Conservation (phyloP, 345 rosid genomes). For the Acer yangbiense region DNA sequence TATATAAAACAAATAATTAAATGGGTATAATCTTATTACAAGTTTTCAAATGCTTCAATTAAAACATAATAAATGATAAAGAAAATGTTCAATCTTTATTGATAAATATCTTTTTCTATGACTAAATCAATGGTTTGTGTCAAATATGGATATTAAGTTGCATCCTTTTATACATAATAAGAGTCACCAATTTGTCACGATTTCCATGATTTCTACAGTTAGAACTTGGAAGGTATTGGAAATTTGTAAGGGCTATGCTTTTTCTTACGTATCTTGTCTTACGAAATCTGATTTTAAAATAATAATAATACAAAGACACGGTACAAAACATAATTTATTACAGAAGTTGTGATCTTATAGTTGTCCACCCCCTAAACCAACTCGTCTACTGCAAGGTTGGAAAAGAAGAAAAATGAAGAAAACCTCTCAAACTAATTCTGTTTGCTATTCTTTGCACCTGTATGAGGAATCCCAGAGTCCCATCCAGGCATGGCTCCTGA, state of each 20-base stretch:
- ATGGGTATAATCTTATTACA: too few species aligned
- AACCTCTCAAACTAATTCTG: constrained; percentile 15
- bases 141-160: background rate
- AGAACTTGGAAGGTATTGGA: background rate
- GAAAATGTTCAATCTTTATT: too few species aligned
- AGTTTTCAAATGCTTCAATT: too few species aligned
- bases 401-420: background rate
- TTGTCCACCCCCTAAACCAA: background rate
- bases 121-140: background rate
- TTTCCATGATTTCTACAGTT: background rate
- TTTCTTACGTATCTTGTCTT: background rate
- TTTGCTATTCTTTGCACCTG: constrained; percentile 21
- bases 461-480: constrained; percentile 30
- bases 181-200: background rate
- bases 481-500: constrained; percentile 25
- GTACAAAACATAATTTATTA: background rate
- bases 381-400: too few species aligned
- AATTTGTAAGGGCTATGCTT: background rate
- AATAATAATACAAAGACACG: background rate
- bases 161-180: background rate
- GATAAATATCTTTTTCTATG: too few species aligned
- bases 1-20: too few species aligned
- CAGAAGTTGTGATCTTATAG: background rate
- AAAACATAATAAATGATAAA: too few species aligned
- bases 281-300: background rate